phyloP scores from a whole-genome alignment of 2,329 filamentous ascomycete genomes.

The Exserohilum rostratum region DNA sequence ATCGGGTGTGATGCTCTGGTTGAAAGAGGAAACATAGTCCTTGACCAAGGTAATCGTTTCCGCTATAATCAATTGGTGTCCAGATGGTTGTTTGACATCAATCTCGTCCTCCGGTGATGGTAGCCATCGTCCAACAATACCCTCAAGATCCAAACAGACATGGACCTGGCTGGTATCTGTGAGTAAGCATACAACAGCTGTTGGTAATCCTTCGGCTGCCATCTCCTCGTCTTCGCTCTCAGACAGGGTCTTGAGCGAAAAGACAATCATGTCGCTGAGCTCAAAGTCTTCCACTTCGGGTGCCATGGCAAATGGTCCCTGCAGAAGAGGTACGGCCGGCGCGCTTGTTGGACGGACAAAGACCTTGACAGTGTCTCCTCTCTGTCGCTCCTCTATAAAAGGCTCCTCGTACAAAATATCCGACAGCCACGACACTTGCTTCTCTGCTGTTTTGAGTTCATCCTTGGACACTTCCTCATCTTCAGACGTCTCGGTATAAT shows the following conservation, averaged over 20 bases:
- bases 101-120: slow-evolving; percentile 50
- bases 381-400: slow-evolving; percentile 47
- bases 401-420: slow-evolving; percentile 57
- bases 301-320: slow-evolving; percentile 65
- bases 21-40: slow-evolving; percentile 42
- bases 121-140: slow-evolving; percentile 68
- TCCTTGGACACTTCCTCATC: slow-evolving; percentile 50
- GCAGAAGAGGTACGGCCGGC: slow-evolving; percentile 63
- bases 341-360: slow-evolving; percentile 61
- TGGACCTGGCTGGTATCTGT: slow-evolving; percentile 63
- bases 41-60: slow-evolving; percentile 48
- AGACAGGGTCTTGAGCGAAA: slow-evolving; percentile 56
- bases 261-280: slow-evolving; percentile 65
- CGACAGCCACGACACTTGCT: slow-evolving; percentile 66
- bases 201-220: slow-evolving; percentile 58
- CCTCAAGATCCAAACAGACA: slow-evolving; percentile 66
- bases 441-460: slow-evolving; percentile 52
- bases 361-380: slow-evolving; percentile 56
- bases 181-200: slow-evolving; percentile 63
- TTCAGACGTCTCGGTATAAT: slow-evolving; percentile 49
- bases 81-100: slow-evolving; percentile 20
- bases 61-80: slow-evolving; percentile 46
- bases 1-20: slow-evolving; percentile 64
- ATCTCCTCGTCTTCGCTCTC: slow-evolving; percentile 57
- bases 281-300: slow-evolving; percentile 61